Evolutionary conservation across 2,329 filamentous ascomycete species (phyloP).

Genomic region (Aspergillus glaucus): DNA sequence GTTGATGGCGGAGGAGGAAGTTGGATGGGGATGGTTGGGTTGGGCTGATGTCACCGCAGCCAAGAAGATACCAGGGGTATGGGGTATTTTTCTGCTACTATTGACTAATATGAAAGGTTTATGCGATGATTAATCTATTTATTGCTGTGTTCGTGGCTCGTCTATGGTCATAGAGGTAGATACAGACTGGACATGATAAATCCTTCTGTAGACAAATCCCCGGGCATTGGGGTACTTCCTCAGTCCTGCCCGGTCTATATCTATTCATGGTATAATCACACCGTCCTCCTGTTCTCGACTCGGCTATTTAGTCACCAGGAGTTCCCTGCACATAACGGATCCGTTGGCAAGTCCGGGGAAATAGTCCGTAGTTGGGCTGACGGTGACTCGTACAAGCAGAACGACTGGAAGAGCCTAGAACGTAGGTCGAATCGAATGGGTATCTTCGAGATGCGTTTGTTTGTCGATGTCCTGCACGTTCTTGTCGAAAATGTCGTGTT

Average conservation of each 20-base stretch:
- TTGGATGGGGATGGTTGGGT: constrained; percentile 3
- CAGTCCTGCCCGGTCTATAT: background rate
- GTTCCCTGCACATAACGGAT: too few species aligned
- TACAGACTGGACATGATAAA: background rate
- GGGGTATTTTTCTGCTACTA: background rate
- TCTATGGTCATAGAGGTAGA: background rate
- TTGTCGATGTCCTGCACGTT: background rate
- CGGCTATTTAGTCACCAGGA: too few species aligned
- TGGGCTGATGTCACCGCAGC: constrained; percentile 9
- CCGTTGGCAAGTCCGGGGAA: too few species aligned
- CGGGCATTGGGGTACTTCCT: too few species aligned
- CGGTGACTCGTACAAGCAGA: background rate
- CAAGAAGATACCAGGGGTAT: background rate
- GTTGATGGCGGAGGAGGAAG: constrained; percentile 8
- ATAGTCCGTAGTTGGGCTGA: background rate
- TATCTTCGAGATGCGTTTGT: background rate
- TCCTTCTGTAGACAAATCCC: background rate
- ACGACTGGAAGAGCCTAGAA: background rate
- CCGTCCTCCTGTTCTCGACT: too few species aligned
- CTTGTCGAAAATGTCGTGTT: background rate
- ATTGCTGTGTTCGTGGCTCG: background rate
- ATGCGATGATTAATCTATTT: background rate
- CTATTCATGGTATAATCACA: background rate
- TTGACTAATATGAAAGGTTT: background rate
- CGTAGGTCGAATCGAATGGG: background rate